A percentile compares a stretch with the other conserved stretches of the same genome.
Conservation (phyloP, 768 basidiomycete genomes). For the Botryobasidium botryosum region DNA sequence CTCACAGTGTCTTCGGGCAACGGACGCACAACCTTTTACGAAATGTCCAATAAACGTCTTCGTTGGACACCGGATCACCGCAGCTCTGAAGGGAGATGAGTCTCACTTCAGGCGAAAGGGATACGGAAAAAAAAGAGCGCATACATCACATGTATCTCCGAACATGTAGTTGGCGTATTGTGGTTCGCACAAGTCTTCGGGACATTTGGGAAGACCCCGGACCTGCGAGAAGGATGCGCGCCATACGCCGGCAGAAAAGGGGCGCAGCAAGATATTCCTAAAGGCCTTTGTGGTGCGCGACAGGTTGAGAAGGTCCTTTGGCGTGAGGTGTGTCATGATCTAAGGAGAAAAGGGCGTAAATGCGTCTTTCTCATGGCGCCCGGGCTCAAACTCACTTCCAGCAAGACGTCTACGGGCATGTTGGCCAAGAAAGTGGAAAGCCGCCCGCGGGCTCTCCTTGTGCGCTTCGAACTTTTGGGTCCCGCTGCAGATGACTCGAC, state of each 20-base stretch:
- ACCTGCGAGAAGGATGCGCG: slow-evolving; percentile 3
- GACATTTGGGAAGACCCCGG: slow-evolving; percentile 6
- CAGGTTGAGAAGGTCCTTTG: slow-evolving; percentile 7
- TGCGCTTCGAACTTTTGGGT: too few relatives aligned
- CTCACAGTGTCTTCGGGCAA: too few relatives aligned
- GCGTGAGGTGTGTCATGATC: slow-evolving; percentile 3
- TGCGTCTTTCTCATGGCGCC: too few relatives aligned
- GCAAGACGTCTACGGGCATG: too few relatives aligned
- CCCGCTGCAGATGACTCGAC: too few relatives aligned
- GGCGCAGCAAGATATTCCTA: slow-evolving; percentile 1
- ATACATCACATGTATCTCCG: slow-evolving; percentile 2
- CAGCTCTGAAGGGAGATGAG: too few relatives aligned
- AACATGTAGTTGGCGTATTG: slow-evolving; percentile 8
- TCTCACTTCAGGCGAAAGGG: background rate
- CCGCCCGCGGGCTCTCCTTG: too few relatives aligned
- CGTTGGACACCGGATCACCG: too few relatives aligned
- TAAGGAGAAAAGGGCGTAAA: slow-evolving; percentile 2
- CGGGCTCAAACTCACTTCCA: too few relatives aligned
- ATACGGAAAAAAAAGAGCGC: background rate
- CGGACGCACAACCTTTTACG: too few relatives aligned
- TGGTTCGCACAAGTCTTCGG: slow-evolving; percentile 8
- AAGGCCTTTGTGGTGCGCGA: slow-evolving; percentile 5
- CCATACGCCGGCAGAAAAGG: slow-evolving; percentile 1
- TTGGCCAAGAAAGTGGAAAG: too few relatives aligned
- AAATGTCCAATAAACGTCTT: too few relatives aligned